phyloP scores from a whole-genome alignment of 179 eudicot species.

The Amaranthus tricolor region DNA sequence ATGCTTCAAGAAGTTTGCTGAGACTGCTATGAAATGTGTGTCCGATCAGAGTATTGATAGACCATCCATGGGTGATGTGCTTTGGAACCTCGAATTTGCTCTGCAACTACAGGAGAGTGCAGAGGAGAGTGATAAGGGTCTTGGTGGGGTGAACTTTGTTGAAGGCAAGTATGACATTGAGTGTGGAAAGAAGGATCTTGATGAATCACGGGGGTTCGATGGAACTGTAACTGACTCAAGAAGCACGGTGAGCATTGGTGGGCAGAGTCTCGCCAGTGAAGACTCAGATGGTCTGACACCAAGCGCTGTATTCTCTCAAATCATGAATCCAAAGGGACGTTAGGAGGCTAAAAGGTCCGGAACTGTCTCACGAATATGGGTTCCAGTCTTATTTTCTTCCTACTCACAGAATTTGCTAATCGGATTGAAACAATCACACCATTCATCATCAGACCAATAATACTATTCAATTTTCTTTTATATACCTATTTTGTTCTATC shows the following conservation, averaged over 20 bases:
- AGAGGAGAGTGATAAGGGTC: constrained; percentile 67
- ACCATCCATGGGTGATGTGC: constrained; percentile 96
- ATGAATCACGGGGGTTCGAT: constrained; percentile 46
- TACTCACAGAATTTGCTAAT: constrained; percentile 14
- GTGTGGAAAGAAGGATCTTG: constrained; percentile 57
- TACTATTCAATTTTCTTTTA: constrained; percentile 10
- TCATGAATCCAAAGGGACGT: constrained; percentile 96
- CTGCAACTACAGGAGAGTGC: constrained; percentile 94
- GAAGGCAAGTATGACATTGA: constrained; percentile 42
- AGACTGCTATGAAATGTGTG: constrained; percentile 89
- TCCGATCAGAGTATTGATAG: constrained; percentile 77
- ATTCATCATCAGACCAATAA: constrained; percentile 17
- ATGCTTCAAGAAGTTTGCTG: constrained; percentile 83
- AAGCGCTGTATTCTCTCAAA: constrained; percentile 97
- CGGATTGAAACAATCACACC: not conserved
- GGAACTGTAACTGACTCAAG: constrained; percentile 66
- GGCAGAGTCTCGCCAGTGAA: constrained; percentile 87
- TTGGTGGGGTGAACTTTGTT: constrained; percentile 50
- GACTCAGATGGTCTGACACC: constrained; percentile 94
- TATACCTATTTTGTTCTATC: not conserved
- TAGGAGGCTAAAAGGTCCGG: constrained; percentile 23
- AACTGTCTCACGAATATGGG: not conserved
- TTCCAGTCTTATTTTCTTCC: constrained; percentile 2
- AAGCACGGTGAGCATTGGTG: constrained; percentile 91
- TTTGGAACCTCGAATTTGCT: constrained; percentile 93